Evolutionary conservation across 2,329 filamentous ascomycete species (phyloP), one percentile per base, ranked within the genome.

Genomic region (Stagonosporopsis tanaceti): DNA sequence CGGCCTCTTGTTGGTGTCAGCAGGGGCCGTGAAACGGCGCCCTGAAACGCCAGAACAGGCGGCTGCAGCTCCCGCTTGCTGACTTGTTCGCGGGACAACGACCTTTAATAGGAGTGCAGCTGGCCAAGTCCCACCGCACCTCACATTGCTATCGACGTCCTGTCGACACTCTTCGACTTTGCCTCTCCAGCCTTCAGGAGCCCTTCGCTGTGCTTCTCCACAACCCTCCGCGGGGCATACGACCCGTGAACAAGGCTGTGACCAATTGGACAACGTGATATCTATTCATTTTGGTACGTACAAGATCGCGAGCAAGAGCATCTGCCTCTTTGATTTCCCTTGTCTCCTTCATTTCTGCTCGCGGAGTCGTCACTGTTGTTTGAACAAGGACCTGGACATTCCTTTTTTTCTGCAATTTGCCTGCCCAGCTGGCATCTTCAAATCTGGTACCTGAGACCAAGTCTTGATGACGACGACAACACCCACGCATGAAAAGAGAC

Each of bases 21-120:
- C 73, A 65, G 68, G 71, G 72, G 67, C 67, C 52, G 57, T 74
- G 72, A 74, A 76, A 75, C 71, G 65, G 66, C 47, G 65, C 63
- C 55, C 63, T 75, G 72, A 73, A 74, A 75, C 72, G 57, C 62
- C 64, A 60, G 53, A 64, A 63, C 72, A 64, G 70, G 71, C 71
- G 73, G 62, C 71, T 72, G 68, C 71, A 63, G 59, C 27, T 59
- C 32, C 45, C 50, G 47, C 39, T 45, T 45, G 67, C 69, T 69
- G 70, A 69, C 71, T 69, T 66, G 70, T 61, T 47, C 48, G 37
- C 8, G 37, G 25, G 45, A 38, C 34, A 41, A 46, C 44, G 51
- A 54, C 59, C 57, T 66, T 67, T 69, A 67, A 70, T 63, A 34
- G 34, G 50, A 59, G 56, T 53, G 46, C 59, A 62, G 60, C 61